phyloP scores from a whole-genome alignment of 768 basidiomycete species.

The Phaffia australis region DNA sequence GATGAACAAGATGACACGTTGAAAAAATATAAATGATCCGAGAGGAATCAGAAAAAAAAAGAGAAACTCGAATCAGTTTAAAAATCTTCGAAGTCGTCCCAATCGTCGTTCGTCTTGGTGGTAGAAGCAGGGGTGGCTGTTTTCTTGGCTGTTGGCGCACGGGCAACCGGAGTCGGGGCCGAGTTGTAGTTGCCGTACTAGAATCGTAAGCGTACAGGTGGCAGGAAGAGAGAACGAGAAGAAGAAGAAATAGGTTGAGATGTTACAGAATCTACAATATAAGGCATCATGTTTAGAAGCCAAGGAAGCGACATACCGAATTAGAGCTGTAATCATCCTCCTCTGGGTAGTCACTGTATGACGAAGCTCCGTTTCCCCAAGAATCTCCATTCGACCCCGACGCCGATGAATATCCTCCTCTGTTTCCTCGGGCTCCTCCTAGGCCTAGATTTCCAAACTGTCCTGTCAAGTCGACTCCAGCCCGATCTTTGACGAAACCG shows the following conservation, averaged over 20 bases:
- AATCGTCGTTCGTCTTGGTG: constrained; percentile 33
- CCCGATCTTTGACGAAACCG: constrained; percentile 45
- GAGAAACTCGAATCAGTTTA: too few species aligned
- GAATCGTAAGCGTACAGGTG: constrained; percentile 2
- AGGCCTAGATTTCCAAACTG: constrained; percentile 59
- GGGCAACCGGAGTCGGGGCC: constrained; percentile 26
- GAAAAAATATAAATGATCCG: too few species aligned
- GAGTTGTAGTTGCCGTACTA: constrained; percentile 42
- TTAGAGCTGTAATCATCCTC: constrained; percentile 44
- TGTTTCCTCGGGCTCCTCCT: constrained; percentile 44
- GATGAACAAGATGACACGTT: too few species aligned
- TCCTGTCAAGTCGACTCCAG: constrained; percentile 78
- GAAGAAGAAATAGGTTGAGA: neutral
- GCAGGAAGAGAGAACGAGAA: neutral
- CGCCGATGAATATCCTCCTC: constrained; percentile 12
- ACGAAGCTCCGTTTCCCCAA: constrained; percentile 27
- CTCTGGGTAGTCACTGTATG: constrained; percentile 40
- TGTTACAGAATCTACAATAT: too few species aligned
- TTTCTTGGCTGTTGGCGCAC: constrained; percentile 17
- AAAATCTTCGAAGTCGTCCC: constrained; percentile 31
- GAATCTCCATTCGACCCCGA: neutral
- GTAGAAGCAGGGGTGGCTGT: constrained; percentile 2
- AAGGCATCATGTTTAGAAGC: neutral
- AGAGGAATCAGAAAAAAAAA: too few species aligned
- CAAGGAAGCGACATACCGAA: neutral